These are phyloP conservation scores for Talaromyces sp. DNA, from an alignment of 2,329 filamentous ascomycete species.

Conservation along the genomic window DNA sequence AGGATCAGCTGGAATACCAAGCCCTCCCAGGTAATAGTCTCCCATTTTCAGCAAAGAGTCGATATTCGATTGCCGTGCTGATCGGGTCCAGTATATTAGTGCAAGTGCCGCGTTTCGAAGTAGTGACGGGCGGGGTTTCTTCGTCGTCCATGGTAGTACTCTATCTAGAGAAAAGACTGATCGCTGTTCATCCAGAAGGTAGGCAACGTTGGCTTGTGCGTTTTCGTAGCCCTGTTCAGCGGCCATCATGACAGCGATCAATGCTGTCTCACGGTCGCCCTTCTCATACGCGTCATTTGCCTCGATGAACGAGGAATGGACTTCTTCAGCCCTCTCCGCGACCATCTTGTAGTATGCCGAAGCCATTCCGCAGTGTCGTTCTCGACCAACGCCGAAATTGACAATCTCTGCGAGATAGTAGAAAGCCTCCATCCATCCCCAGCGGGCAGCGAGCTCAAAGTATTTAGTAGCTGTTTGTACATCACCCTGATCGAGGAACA, in stretches of 20 bases:
- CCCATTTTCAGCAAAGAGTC: conserved; percentile 97
- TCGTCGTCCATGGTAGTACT: conserved; percentile 48
- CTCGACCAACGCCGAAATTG: conserved; percentile 74
- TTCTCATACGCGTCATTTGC: conserved; percentile 78
- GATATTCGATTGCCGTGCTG: conserved; percentile 86
- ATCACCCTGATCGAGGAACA: conserved; percentile 88
- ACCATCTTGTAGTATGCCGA: conserved; percentile 80
- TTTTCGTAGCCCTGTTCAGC: conserved; percentile 90
- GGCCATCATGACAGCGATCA: conserved; percentile 79
- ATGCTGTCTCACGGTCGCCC: conserved; percentile 75
- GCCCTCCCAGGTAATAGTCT: conserved; percentile 87
- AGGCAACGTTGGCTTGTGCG: conserved; percentile 87
- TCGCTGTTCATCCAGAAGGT: conserved; percentile 72
- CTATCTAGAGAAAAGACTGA: conserved; percentile 59
- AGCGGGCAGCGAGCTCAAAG: conserved; percentile 81
- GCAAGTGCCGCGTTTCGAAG: conserved; percentile 65
- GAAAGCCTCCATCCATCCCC: conserved; percentile 81
- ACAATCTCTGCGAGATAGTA: conserved; percentile 91
- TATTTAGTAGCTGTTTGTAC: conserved; percentile 76
- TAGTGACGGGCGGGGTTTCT: conserved; percentile 44
- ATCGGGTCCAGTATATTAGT: conserved; percentile 91
- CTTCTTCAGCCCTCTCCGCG: conserved; percentile 67
- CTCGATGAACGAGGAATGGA: conserved; percentile 77
- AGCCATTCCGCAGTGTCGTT: conserved; percentile 74
- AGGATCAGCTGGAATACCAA: conserved; percentile 68